Conservation (phyloP, 331 rosid species). For the Stylosanthes scabra region DNA sequence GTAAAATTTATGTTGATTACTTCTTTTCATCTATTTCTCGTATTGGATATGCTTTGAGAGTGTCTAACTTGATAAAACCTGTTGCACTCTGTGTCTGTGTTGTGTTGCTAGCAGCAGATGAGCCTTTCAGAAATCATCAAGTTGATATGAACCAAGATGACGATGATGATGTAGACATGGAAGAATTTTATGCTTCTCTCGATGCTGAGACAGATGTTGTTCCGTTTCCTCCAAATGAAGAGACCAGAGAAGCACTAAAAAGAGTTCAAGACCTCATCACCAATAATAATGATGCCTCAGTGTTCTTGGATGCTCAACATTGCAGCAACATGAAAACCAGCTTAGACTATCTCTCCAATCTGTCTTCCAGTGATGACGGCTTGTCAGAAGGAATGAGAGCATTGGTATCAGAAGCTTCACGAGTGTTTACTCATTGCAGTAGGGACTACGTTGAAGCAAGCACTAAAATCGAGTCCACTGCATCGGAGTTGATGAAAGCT, state of each 20-base stretch:
- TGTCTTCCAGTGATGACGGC: neutral
- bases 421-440: neutral
- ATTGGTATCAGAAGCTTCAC: neutral
- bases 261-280: neutral
- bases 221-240: neutral
- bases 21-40: too few species aligned
- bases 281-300: neutral
- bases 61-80: too few species aligned
- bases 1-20: too few species aligned
- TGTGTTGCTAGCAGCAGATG: neutral
- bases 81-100: too few species aligned
- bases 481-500: neutral
- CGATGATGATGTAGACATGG: neutral
- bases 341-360: neutral
- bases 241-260: neutral
- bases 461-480: neutral
- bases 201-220: neutral
- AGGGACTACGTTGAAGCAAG: neutral
- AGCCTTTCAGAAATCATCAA: neutral
- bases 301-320: neutral
- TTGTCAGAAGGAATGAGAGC: neutral
- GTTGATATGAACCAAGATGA: neutral
- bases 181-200: conserved; percentile 14
- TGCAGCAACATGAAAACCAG: neutral
- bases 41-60: too few species aligned